These are phyloP conservation scores for Trichocladium uniseriatum DNA, from an alignment of 495 filamentous ascomycete species.

Conservation along the genomic window DNA sequence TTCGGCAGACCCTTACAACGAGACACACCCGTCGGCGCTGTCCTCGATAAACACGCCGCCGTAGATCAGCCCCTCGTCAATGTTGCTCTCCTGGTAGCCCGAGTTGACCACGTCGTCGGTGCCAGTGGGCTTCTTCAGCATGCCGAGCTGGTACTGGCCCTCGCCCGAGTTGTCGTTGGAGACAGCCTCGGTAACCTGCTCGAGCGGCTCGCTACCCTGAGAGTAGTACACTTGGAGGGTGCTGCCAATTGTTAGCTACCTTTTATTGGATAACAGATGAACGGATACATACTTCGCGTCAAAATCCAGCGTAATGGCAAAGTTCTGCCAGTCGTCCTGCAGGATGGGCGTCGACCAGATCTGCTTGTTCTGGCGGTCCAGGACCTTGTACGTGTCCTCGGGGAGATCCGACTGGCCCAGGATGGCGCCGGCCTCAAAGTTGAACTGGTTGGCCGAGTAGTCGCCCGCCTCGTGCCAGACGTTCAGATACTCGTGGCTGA, in stretches of 20 bases:
- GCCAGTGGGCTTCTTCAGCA: constrained; percentile 49
- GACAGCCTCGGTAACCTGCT: constrained; percentile 38
- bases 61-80: constrained; percentile 48
- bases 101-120: constrained; percentile 43
- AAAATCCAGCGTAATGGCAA: constrained; percentile 47
- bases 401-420: constrained; percentile 61
- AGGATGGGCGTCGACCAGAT: constrained; percentile 38
- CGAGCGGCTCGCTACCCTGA: constrained; percentile 35
- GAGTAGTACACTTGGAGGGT: constrained; percentile 49
- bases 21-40: constrained; percentile 35
- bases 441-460: constrained; percentile 48
- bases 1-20: constrained; percentile 32
- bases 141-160: constrained; percentile 49
- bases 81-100: constrained; percentile 41
- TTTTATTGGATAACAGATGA: background rate
- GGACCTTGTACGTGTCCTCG: constrained; percentile 65
- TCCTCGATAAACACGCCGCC: constrained; percentile 49
- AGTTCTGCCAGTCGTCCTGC: constrained; percentile 46
- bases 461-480: constrained; percentile 49
- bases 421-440: constrained; percentile 44
- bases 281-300: constrained; percentile 36
- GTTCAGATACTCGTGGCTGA: constrained; percentile 48
- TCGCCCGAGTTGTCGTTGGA: constrained; percentile 44
- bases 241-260: constrained; percentile 21
- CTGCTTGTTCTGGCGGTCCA: constrained; percentile 39